phyloP scores from a whole-genome alignment of 805 yeast genomes.

The Myxozyma nipponensis region DNA sequence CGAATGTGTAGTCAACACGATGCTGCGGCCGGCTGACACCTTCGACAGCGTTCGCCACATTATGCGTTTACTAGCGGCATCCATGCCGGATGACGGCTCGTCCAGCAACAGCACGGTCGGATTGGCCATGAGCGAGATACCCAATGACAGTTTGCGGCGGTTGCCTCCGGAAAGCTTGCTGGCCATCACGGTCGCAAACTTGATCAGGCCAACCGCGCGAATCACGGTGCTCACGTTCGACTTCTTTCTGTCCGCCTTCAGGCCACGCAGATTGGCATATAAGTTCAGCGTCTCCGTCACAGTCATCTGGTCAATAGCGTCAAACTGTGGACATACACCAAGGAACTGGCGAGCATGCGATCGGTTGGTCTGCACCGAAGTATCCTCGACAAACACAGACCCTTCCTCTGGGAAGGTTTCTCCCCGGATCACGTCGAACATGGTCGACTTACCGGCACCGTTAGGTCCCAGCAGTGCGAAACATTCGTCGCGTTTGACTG shows the following conservation, averaged over 20 bases:
- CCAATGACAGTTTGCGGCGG: constrained; percentile 38
- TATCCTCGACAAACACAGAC: constrained; percentile 31
- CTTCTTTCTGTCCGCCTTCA: constrained; percentile 24
- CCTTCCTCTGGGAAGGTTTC: constrained; percentile 35
- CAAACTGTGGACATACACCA: constrained; percentile 41
- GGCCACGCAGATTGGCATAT: constrained; percentile 37
- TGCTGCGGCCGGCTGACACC: constrained; percentile 34
- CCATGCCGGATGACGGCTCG: constrained; percentile 42
- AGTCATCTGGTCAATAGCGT: constrained; percentile 38
- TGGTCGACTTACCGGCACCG: constrained; percentile 41
- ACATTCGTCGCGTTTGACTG: constrained; percentile 35
- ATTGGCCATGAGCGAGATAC: constrained; percentile 37
- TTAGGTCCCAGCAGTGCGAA: constrained; percentile 40
- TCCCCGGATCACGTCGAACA: constrained; percentile 39
- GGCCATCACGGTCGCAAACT: constrained; percentile 35
- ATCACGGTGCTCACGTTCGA: constrained; percentile 34
- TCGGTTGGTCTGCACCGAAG: constrained; percentile 29
- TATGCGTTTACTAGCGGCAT: constrained; percentile 39
- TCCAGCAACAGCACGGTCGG: constrained; percentile 38
- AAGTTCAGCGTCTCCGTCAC: constrained; percentile 35
- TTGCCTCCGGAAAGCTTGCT: constrained; percentile 38
- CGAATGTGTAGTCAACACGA: constrained; percentile 38
- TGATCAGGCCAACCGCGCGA: constrained; percentile 35
- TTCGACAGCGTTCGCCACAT: constrained; percentile 38
- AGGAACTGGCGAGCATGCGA: constrained; percentile 34